Base-by-base conservation (phyloP, 2,329 filamentous ascomycete genomes). In the Colletotrichum falcatum region DNA sequence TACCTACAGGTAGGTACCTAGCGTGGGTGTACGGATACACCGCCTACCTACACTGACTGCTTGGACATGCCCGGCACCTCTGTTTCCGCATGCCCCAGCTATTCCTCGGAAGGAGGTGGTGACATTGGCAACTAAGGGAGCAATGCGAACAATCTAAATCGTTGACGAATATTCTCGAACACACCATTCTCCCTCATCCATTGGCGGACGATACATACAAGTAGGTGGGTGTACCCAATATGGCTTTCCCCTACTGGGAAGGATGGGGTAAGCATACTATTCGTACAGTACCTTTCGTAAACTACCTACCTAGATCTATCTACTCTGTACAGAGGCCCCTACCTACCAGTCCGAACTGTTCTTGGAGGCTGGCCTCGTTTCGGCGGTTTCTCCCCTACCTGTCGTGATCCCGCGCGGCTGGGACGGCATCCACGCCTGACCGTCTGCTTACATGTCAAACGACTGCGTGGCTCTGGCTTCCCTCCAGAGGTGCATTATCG, bases 161-260 rank as follows among this genome's bases (percentile, higher is more conserved):
- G 23, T 28, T 23, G 26, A 11, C 30, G 68, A 68, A 71, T 60
- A 42, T 68, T 71, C 58, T 59, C 68, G 68, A 71, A 66, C n/a
- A 35, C 30, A 8, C 37, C n/a, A n/a, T n/a, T n/a, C 23, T 23
- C 46, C 23, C 48, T 42, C 39, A 26, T 20, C 23, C 20, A 16
- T 39, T n/a, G 55, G 63, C 56, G 42, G n/a, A n/a, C n/a, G n/a
- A n/a, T n/a, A n/a, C n/a, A n/a, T n/a, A n/a, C n/a, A n/a, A n/a
- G n/a, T n/a, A n/a, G n/a, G 56, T 66, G 63, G 60, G 48, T 11
- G 54, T 39, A 39, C 5, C 9, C 16, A 61, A 49, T 4, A 14
- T 14, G 18, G 42, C 48, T 28, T 16, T 26, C 9, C 23, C 48
- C 9, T 8, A 20, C 18, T 20, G 16, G 16, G 6, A 20, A 6